Base-by-base conservation (phyloP, 2,329 filamentous ascomycete genomes). In the Colletotrichum musicola region DNA sequence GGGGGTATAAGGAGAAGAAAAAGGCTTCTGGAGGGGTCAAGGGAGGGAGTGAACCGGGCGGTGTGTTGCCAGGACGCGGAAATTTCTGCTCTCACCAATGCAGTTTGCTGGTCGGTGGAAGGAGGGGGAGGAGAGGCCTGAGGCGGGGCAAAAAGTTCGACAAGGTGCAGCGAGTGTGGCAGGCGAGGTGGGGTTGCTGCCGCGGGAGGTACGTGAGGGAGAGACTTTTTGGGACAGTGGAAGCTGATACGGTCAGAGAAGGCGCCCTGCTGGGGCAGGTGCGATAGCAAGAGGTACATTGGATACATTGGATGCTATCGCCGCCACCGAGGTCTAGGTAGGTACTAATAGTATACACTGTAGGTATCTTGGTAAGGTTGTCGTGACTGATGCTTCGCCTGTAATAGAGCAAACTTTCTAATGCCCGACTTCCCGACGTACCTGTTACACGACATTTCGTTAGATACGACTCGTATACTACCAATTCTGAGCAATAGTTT, bases 131-230 rank as follows among this genome's bases (percentile, higher is more conserved):
- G 35, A 20, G 27, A 27, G 16, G 18, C 27, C 25, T 50, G 58
- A 64, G 65, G 65, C 65, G 65, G 65, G 65, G 65, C 65, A 68
- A 68, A 68, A 68, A 68, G 46, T 62, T 67, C 58, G 44, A 57
- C 58, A 42, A 67, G 50, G 12, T 59, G 61, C 64, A 68, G 60
- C 14, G 16, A 51, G 54, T 59, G 64, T 64, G 60, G 53, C 64
- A 67, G 64, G 61, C 42, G 49, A 57, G 65, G 65, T 68, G 65
- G 65, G 62, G 65, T 55, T 68, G 1, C 40, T 42, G 40, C 40
- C 16, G 40, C 18, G n/a, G 13, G 16, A 22, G n/a, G 46, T 20
- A 20, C 46, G 44, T 40, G 61, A 35, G 35, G 60, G 42, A 38
- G 62, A 64, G 62, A 64, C 62, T 64, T 64, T 64, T 35, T 35